A percentile compares a stretch with the other conserved stretches of the same genome.
phyloP scores from a whole-genome alignment of 192 early-diverging fungal genomes.

The Coemansia sp. region DNA sequence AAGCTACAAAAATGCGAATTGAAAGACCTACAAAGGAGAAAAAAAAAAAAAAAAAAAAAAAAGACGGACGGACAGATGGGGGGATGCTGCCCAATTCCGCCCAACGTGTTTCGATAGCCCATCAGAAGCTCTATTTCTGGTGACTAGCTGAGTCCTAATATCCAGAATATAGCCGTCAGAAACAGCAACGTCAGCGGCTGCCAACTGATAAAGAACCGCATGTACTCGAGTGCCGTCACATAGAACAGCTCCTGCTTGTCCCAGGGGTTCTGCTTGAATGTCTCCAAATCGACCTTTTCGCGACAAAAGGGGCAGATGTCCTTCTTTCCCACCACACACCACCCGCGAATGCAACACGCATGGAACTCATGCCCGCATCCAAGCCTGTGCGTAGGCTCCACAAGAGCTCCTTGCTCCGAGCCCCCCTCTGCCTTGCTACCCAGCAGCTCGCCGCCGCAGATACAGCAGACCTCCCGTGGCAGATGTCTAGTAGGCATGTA shows the following conservation, averaged over 20 bases:
- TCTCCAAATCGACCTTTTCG: slow-evolving; percentile 52
- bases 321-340: slow-evolving; percentile 55
- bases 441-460: slow-evolving; percentile 40
- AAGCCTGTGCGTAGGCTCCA: slow-evolving; percentile 40
- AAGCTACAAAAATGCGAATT: slow-evolving; percentile 9
- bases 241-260: slow-evolving; percentile 55
- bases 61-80: background rate
- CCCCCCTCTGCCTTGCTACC: background rate
- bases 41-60: slow-evolving; percentile 1
- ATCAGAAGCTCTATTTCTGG: background rate
- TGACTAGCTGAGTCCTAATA: slow-evolving; percentile 32
- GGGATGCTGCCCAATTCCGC: background rate
- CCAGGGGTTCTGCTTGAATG: slow-evolving; percentile 49
- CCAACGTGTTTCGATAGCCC: slow-evolving; percentile 6
- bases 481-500: slow-evolving; percentile 36
- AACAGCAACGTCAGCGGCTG: slow-evolving; percentile 45
- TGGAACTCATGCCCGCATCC: slow-evolving; percentile 53
- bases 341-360: slow-evolving; percentile 54
- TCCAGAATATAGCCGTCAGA: slow-evolving; percentile 34
- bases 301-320: slow-evolving; percentile 54
- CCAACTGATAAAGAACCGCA: slow-evolving; percentile 55
- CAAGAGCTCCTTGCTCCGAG: background rate
- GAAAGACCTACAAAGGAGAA: slow-evolving; percentile 4
- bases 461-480: slow-evolving; percentile 35
- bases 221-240: slow-evolving; percentile 50